Percentiles rank a stretch among this genome's conserved stretches.
Evolutionary conservation across 306 rosid genomes (phyloP).

Genomic region (Vigna unguiculata): DNA sequence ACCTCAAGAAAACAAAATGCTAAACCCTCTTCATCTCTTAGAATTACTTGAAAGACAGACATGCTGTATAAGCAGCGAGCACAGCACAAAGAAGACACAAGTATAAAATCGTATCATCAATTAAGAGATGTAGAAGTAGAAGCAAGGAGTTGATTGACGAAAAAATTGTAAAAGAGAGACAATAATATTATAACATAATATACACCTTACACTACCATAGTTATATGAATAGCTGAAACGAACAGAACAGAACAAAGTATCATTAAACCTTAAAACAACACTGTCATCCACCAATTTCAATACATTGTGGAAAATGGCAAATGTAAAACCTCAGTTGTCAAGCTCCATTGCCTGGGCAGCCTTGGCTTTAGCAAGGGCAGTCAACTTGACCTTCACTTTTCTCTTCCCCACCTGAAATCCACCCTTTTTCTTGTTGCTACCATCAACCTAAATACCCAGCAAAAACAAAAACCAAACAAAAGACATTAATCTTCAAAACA

Average conservation of each 20-base stretch:
- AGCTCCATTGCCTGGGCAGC: slow-evolving; percentile 91
- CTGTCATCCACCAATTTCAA: slow-evolving; percentile 34
- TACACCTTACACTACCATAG: slow-evolving; percentile 23
- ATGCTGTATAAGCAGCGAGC: not conserved
- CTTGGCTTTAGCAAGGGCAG: slow-evolving; percentile 80
- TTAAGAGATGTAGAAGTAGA: slow-evolving; percentile 13
- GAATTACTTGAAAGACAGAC: not conserved
- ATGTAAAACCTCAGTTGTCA: slow-evolving; percentile 67
- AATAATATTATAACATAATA: slow-evolving; percentile 5
- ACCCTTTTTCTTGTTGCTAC: slow-evolving; percentile 69
- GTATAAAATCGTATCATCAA: slow-evolving; percentile 22
- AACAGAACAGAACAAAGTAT: not conserved
- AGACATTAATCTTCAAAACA: slow-evolving; percentile 5
- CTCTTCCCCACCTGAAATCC: slow-evolving; percentile 90
- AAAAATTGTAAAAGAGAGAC: slow-evolving; percentile 12
- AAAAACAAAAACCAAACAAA: slow-evolving; percentile 29
- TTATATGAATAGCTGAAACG: not conserved
- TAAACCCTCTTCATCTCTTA: slow-evolving; percentile 1
- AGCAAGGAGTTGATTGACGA: not conserved
- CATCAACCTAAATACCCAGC: slow-evolving; percentile 66
- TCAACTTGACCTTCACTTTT: slow-evolving; percentile 82
- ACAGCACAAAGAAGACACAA: not conserved
- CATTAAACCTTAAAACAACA: slow-evolving; percentile 24
- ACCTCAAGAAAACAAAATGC: slow-evolving; percentile 2
- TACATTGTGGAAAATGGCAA: slow-evolving; percentile 3